These are phyloP conservation scores for Dichotomopilus funicola DNA, from an alignment of 2,329 filamentous ascomycete species.

Conservation along the genomic window DNA sequence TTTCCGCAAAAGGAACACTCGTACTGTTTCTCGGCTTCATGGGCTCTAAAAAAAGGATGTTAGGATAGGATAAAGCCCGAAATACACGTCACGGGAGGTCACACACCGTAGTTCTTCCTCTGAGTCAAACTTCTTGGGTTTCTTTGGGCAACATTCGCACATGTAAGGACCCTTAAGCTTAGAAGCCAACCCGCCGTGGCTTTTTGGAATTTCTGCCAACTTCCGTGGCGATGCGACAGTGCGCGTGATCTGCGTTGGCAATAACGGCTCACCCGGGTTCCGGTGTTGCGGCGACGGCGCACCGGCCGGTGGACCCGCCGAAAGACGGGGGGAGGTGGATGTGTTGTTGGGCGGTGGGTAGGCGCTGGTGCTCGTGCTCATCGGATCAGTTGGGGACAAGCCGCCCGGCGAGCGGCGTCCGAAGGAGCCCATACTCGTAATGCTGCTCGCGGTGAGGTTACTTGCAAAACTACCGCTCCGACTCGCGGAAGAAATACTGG, in stretches of 20 bases:
- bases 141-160: conserved; percentile 95
- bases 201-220: conserved; percentile 44
- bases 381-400: conserved; percentile 42
- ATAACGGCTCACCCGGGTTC: conserved; percentile 36
- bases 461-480: conserved; percentile 45
- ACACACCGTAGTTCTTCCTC: conserved; percentile 75
- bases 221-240: conserved; percentile 45
- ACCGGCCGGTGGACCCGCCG: conserved; percentile 33
- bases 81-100: neutral
- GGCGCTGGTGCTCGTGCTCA: conserved; percentile 38
- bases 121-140: conserved; percentile 90
- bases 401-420: conserved; percentile 44
- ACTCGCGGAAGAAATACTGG: conserved; percentile 39
- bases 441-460: conserved; percentile 37
- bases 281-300: conserved; percentile 37
- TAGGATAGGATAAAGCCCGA: neutral
- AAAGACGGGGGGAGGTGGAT: conserved; percentile 43
- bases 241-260: conserved; percentile 22
- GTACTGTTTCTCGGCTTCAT: conserved; percentile 95
- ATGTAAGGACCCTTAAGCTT: conserved; percentile 53
- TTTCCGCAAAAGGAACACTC: conserved; percentile 89
- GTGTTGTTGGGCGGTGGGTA: conserved; percentile 44
- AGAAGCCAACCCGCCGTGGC: conserved; percentile 32
- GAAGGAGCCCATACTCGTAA: conserved; percentile 38
- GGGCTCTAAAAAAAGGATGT: conserved; percentile 50